Evolutionary conservation across 345 rosid genomes (phyloP), one percentile per base, ranked within the genome.

Genomic region (Boechera retrofracta): DNA sequence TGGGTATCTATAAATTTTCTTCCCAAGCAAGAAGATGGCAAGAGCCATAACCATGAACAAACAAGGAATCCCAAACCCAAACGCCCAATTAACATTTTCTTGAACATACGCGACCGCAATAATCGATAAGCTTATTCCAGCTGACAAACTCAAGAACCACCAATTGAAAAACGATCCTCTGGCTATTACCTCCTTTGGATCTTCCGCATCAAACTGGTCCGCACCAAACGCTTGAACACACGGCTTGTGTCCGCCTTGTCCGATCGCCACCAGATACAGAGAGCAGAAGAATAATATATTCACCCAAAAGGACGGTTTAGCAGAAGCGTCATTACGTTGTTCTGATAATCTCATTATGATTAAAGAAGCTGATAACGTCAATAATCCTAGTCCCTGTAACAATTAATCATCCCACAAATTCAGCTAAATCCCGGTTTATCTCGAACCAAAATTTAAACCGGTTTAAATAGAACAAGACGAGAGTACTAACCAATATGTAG

Each of bases 321-420:
- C 33, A 2, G 81, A 55, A 70, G 31, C 45, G 11, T 32, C 16
- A 15, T 64, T 12, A 48, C 63, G 62, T 74, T 86, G 74, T 62
- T 69, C 80, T 10, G 86, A 76, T 69, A 79, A 71, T 65, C 83
- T 74, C 55, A 65, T 51, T 10, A 82, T 49, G 52, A 87, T 81
- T 61, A 88, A 61, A 6, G 80, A 49, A 29, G 96, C 91, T 4
- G 96, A 91, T 21, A 93, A 41, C 2, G 94, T 89, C 76, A 93
- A 71, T 77, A 85, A 49, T 31, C 83, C 80, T 51, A 86, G 84
- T 32, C 90, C 93, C 90, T 86, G 86, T 71, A n/a, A 24, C 21
- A 70, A 54, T 16, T 38, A 42, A 36, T 29, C 12, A 38, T 12
- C 6, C 6, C 24, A 10, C 60, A 38, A 59, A 39, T 31, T 64